A percentile compares a stretch with the other conserved stretches of the same genome.
Conservation (phyloP, 495 filamentous ascomycete species). For the Talaromyces liani region DNA sequence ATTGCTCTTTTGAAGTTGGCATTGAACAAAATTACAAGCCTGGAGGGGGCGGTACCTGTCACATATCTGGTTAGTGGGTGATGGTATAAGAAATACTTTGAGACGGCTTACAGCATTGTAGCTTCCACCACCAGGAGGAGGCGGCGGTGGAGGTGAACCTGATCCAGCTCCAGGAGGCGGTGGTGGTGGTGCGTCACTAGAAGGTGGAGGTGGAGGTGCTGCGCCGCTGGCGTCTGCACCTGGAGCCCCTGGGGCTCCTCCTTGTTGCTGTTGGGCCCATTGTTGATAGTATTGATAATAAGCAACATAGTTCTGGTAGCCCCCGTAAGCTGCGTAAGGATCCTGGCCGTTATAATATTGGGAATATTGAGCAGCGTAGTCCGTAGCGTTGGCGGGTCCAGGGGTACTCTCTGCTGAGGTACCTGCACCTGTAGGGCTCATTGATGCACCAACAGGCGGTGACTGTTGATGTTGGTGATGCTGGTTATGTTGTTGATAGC, state of each 20-base stretch:
- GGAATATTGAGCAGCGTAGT: conserved; percentile 77
- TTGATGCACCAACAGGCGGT: conserved; percentile 30
- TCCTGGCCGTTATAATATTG: conserved; percentile 72
- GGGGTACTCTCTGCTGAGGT: conserved; percentile 32
- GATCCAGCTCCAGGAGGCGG: conserved; percentile 43
- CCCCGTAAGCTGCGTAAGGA: conserved; percentile 89
- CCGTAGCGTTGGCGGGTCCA: conserved; percentile 33
- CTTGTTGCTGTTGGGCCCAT: conserved; percentile 43
- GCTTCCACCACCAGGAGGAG: conserved; percentile 48
- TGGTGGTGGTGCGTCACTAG: conserved; percentile 57
- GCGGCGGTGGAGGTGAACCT: conserved; percentile 60
- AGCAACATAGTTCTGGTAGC: conserved; percentile 67
- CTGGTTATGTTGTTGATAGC: conserved; percentile 23
- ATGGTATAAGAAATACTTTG: background rate
- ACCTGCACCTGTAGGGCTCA: conserved; percentile 24
- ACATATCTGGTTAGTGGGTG: background rate
- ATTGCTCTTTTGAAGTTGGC: conserved; percentile 5
- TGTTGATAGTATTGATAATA: conserved; percentile 66
- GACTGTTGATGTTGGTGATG: conserved; percentile 29
- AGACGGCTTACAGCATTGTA: conserved; percentile 58
- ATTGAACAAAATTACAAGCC: conserved; percentile 26
- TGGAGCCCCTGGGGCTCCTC: conserved; percentile 16
- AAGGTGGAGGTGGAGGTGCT: conserved; percentile 53
- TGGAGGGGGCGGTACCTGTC: conserved; percentile 45
- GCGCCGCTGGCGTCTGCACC: conserved; percentile 30